Conservation (phyloP, 1,139 yeast species). For the Saccharomyces pastorianus region DNA sequence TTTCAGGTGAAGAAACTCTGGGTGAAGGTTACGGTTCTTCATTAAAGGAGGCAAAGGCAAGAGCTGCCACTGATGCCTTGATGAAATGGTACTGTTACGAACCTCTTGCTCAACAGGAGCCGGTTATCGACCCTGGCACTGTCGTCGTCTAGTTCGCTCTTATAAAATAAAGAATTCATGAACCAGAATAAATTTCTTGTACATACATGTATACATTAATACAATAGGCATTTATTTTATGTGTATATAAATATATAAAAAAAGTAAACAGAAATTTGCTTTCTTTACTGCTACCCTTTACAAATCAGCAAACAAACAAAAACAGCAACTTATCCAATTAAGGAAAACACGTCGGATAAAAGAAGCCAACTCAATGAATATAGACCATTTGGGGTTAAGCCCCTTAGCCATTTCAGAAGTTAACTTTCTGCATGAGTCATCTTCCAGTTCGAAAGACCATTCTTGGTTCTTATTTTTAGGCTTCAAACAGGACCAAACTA, state of each 20-base stretch:
- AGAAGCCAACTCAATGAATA: background rate
- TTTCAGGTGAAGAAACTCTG: constrained; percentile 69
- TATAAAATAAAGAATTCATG: constrained; percentile 17
- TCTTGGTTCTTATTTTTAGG: background rate
- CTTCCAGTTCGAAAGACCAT: background rate
- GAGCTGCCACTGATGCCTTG: constrained; percentile 86
- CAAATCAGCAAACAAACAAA: background rate
- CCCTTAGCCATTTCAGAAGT: background rate
- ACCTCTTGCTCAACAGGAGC: constrained; percentile 47
- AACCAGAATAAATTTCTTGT: constrained; percentile 1
- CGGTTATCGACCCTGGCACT: constrained; percentile 38
- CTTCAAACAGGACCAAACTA: background rate
- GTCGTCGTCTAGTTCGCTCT: constrained; percentile 31
- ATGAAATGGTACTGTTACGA: constrained; percentile 87
- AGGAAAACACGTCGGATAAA: background rate
- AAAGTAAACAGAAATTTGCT: background rate
- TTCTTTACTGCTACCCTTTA: background rate
- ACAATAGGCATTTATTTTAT: background rate
- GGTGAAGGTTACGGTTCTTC: constrained; percentile 97
- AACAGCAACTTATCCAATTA: background rate
- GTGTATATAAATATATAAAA: background rate
- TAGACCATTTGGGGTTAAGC: background rate
- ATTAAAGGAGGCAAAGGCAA: constrained; percentile 80
- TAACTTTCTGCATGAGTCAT: background rate
- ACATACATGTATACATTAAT: constrained; percentile 5